A percentile compares a stretch with the other conserved stretches of the same genome.
Conservation (phyloP, 768 basidiomycete genomes). For the Asterophora lycoperdoides region DNA sequence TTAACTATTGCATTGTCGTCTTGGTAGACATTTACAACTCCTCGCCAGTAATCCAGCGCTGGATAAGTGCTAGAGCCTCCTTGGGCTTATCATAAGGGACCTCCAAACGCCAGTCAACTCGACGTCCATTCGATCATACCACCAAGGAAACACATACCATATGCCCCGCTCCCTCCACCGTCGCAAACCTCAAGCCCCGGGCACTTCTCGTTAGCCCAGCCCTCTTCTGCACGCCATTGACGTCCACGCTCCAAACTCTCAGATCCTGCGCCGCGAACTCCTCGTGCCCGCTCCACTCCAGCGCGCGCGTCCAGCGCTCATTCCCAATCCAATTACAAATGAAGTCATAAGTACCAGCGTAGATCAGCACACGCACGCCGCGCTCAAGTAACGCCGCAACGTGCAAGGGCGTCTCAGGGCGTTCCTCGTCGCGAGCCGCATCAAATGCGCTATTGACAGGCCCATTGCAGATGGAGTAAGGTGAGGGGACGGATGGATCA, state of each 20-base stretch:
- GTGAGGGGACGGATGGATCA: constrained; percentile 35
- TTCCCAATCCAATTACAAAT: constrained; percentile 78
- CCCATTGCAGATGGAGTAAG: constrained; percentile 31
- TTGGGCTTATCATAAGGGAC: constrained; percentile 61
- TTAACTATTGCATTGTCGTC: no score
- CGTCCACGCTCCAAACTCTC: constrained; percentile 55
- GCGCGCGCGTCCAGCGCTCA: constrained; percentile 59
- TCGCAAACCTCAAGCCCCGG: constrained; percentile 60
- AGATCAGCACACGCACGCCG: constrained; percentile 63
- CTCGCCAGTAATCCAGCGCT: constrained; percentile 40
- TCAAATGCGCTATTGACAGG: constrained; percentile 48
- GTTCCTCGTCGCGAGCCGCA: constrained; percentile 36
- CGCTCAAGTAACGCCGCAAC: constrained; percentile 68
- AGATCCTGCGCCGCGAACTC: constrained; percentile 38
- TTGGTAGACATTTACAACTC: constrained; percentile 6
- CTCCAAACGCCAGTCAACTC: constrained; percentile 22
- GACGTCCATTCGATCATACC: not conserved
- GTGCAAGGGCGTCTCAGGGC: constrained; percentile 47
- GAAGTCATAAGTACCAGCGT: constrained; percentile 70
- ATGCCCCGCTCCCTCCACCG: constrained; percentile 68
- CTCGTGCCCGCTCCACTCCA: constrained; percentile 67
- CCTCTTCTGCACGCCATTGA: constrained; percentile 27
- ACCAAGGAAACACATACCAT: constrained; percentile 39
- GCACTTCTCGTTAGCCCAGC: constrained; percentile 33
- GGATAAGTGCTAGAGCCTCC: constrained; percentile 51